A percentile compares a stretch with the other conserved stretches of the same genome.
Conservation (phyloP, 1,284 basidiomycete genomes). For the Ustilago shanxiensis region DNA sequence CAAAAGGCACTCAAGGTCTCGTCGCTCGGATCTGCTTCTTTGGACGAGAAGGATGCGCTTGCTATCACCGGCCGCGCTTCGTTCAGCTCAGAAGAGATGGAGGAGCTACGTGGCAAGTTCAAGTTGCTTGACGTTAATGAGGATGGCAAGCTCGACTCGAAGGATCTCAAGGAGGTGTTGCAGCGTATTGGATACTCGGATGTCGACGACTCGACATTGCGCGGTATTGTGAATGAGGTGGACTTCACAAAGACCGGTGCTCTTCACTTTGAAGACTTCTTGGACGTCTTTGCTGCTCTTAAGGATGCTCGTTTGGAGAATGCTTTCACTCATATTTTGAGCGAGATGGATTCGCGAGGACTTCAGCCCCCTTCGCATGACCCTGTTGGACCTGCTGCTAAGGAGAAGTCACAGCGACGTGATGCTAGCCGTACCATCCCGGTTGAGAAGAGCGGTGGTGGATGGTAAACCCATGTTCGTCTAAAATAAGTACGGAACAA, state of each 20-base stretch:
- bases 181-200: conserved; percentile 59
- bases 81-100: conserved; percentile 65
- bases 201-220: conserved; percentile 57
- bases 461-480: conserved; percentile 53
- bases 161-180: conserved; percentile 62
- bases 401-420: conserved; percentile 53
- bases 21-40: conserved; percentile 31
- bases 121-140: conserved; percentile 60
- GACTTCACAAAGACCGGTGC: conserved; percentile 60
- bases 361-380: conserved; percentile 46
- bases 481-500: too few relatives aligned
- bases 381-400: conserved; percentile 56
- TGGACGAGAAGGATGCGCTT: conserved; percentile 51
- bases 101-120: conserved; percentile 57
- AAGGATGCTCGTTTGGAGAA: conserved; percentile 62
- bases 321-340: conserved; percentile 62
- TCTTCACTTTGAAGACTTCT: conserved; percentile 64
- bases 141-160: conserved; percentile 61
- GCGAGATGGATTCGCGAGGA: conserved; percentile 55
- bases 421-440: conserved; percentile 63
- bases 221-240: conserved; percentile 61
- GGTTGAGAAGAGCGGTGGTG: conserved; percentile 63
- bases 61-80: conserved; percentile 56
- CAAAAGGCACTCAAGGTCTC: conserved; percentile 40
- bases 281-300: conserved; percentile 62